Percentiles rank a stretch among this genome's conserved stretches.
These are phyloP conservation scores for Trichopus zeylanicus DNA, from an alignment of 116 monocot species.

Conservation along the genomic window DNA sequence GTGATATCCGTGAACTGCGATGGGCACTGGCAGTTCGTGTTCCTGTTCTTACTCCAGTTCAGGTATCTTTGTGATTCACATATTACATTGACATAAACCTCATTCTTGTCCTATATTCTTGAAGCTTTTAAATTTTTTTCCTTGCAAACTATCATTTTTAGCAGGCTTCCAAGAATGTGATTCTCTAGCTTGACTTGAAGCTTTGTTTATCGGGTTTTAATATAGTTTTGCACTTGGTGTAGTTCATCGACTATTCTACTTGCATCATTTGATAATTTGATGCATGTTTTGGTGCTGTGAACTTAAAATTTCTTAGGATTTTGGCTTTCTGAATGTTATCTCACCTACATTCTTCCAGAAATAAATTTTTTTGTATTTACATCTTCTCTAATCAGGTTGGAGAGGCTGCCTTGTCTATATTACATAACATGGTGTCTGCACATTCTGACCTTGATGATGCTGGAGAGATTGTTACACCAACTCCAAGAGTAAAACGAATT, in stretches of 20 bases:
- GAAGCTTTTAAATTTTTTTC: background rate
- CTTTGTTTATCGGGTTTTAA: too few species aligned
- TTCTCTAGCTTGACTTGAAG: too few species aligned
- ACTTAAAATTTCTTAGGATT: too few species aligned
- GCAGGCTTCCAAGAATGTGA: too few species aligned
- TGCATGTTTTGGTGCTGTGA: too few species aligned
- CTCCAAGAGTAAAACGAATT: slow-evolving; percentile 93
- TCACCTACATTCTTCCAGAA: background rate
- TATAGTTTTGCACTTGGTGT: too few species aligned
- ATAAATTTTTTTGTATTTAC: background rate
- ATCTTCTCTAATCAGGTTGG: slow-evolving; percentile 55
- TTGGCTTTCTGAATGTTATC: too few species aligned
- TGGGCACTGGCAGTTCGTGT: slow-evolving; percentile 82
- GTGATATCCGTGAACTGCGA: slow-evolving; percentile 95
- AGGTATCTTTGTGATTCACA: slow-evolving; percentile 37
- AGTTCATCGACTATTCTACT: too few species aligned
- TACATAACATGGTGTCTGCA: slow-evolving; percentile 92
- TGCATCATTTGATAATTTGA: too few species aligned
- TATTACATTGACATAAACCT: too few species aligned
- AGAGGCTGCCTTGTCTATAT: slow-evolving; percentile 76
- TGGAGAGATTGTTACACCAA: slow-evolving; percentile 98
- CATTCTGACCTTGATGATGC: slow-evolving; percentile 99
- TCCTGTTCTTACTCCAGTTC: slow-evolving; percentile 84
- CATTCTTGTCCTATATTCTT: too few species aligned
- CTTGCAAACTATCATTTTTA: too few species aligned